Conservation (phyloP, 257 asterid genomes). For the Nicotiana benthamiana region DNA sequence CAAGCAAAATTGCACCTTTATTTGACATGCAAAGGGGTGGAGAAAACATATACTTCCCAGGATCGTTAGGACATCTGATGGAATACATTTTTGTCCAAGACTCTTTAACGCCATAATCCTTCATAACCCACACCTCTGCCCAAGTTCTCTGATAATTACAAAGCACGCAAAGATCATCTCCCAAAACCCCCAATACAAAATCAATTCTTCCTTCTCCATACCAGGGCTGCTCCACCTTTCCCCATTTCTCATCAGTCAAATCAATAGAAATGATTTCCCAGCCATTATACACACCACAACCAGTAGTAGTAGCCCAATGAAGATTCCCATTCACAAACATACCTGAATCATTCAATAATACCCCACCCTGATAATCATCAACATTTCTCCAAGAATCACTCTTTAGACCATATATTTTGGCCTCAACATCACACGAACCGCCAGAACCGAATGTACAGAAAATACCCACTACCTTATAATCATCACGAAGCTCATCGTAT, state of each 20-base stretch:
- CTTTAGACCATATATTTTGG: conserved; percentile 2
- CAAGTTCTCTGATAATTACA: not conserved
- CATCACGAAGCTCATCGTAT: too few relatives aligned
- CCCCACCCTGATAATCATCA: not conserved
- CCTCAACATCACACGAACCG: not conserved
- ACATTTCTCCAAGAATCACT: conserved; percentile 16
- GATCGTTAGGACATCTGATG: not conserved
- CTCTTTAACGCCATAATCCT: conserved; percentile 21
- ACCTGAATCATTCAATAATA: not conserved
- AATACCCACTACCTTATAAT: too few relatives aligned
- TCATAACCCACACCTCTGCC: conserved; percentile 30
- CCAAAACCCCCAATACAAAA: not conserved
- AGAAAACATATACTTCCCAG: not conserved
- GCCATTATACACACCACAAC: not conserved
- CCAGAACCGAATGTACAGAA: not conserved
- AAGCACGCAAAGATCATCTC: conserved; percentile 8
- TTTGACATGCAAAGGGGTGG: conserved; percentile 18
- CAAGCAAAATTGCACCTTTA: conserved; percentile 33
- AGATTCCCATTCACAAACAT: not conserved
- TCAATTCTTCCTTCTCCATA: not conserved
- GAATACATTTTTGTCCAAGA: conserved; percentile 24
- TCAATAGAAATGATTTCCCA: conserved; percentile 15
- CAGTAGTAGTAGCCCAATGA: not conserved
- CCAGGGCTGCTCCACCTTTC: conserved; percentile 4
- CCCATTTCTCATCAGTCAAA: not conserved